Conservation (phyloP, 331 rosid species). For the Quercus phellos region DNA sequence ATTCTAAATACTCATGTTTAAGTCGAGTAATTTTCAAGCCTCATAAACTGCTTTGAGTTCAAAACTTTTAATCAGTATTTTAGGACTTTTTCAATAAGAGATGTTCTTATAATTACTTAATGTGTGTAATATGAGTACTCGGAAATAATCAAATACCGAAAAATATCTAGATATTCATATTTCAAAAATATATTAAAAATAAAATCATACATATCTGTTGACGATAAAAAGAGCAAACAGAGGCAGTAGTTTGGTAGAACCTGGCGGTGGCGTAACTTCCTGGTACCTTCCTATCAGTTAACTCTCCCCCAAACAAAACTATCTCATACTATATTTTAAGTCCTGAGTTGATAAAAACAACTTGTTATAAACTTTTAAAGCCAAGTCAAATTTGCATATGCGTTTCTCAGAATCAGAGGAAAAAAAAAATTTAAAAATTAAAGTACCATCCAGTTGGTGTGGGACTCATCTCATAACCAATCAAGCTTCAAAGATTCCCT, state of each 20-base stretch:
- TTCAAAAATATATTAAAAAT: too few species aligned
- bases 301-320: background rate
- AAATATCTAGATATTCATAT: too few species aligned
- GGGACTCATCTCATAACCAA: slow-evolving; percentile 16
- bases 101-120: too few species aligned
- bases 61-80: too few species aligned
- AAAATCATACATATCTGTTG: too few species aligned
- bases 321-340: background rate
- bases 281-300: background rate
- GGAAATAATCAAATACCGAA: too few species aligned
- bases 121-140: too few species aligned
- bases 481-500: background rate
- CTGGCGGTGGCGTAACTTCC: slow-evolving; percentile 8
- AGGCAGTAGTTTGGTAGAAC: background rate
- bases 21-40: too few species aligned
- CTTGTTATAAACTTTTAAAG: background rate
- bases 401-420: background rate
- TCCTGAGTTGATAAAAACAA: background rate
- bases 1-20: too few species aligned
- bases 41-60: too few species aligned
- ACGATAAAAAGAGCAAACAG: too few species aligned
- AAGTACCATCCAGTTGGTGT: background rate
- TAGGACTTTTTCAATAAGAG: too few species aligned
- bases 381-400: slow-evolving; percentile 27
- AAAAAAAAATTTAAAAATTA: background rate